Percentiles rank a stretch among this genome's conserved stretches.
Evolutionary conservation across 306 rosid species (phyloP).

Genomic region (Cercis canadensis): DNA sequence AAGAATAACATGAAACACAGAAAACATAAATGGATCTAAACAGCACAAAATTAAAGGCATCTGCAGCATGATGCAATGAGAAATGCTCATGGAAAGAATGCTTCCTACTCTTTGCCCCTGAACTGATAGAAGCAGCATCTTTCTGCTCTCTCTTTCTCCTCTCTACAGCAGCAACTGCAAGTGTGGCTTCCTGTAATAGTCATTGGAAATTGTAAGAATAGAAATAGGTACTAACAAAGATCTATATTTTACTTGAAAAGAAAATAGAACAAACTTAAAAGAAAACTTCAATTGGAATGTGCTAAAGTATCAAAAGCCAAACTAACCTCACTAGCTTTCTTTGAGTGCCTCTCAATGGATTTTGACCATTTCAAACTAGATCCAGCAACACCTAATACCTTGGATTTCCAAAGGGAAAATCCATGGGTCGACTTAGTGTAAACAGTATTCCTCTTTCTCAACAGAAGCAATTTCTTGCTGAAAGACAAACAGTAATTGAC

Average conservation of each 20-base stretch:
- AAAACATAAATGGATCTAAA: constrained; percentile 13
- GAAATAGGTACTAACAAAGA: neutral
- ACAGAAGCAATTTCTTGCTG: constrained; percentile 77
- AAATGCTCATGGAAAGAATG: constrained; percentile 60
- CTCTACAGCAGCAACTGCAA: constrained; percentile 93
- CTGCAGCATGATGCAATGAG: constrained; percentile 35
- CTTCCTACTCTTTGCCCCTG: constrained; percentile 63
- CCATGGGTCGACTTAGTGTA: constrained; percentile 89
- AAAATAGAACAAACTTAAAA: constrained; percentile 24
- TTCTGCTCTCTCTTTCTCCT: constrained; percentile 83
- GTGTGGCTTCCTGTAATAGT: constrained; percentile 84
- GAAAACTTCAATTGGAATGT: constrained; percentile 13
- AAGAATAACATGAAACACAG: too few relatives aligned
- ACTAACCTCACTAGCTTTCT: constrained; percentile 95
- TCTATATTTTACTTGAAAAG: constrained; percentile 25
- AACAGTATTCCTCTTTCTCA: constrained; percentile 87
- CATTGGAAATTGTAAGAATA: constrained; percentile 33
- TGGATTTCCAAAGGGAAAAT: constrained; percentile 88
- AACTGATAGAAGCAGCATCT: constrained; percentile 49
- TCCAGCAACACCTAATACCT: constrained; percentile 94
- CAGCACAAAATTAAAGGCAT: constrained; percentile 11
- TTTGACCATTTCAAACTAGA: constrained; percentile 98
- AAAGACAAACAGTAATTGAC: constrained; percentile 46
- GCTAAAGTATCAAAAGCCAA: constrained; percentile 21
- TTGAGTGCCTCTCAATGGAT: constrained; percentile 88